These are phyloP conservation scores for Candida palmyrensis DNA, from an alignment of 805 yeast genomes.

Conservation along the genomic window DNA sequence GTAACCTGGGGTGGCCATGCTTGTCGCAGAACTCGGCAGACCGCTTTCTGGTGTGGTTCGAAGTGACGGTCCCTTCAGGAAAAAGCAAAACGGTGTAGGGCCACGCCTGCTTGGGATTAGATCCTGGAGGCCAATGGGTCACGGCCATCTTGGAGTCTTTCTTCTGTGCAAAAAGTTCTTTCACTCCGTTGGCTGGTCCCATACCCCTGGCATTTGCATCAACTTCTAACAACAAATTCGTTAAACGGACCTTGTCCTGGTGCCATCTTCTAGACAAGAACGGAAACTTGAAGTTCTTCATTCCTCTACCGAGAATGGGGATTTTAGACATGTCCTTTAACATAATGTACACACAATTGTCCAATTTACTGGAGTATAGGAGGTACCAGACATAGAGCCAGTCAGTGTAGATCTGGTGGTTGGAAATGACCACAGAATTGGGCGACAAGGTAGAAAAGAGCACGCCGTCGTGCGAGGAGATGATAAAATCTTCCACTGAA, in stretches of 20 bases:
- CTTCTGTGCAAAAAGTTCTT: constrained; percentile 17
- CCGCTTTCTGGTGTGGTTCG: constrained; percentile 55
- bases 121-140: constrained; percentile 29
- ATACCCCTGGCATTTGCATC: constrained; percentile 57
- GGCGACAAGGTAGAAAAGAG: constrained; percentile 31
- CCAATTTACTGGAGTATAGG: constrained; percentile 60
- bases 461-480: constrained; percentile 17
- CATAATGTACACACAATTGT: constrained; percentile 65
- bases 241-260: constrained; percentile 58
- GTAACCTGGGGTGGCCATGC: constrained; percentile 42
- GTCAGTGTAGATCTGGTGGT: constrained; percentile 91
- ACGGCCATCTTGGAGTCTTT: constrained; percentile 3
- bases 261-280: constrained; percentile 85
- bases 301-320: constrained; percentile 83
- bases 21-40: constrained; percentile 56
- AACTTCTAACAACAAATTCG: constrained; percentile 49
- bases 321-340: constrained; percentile 71
- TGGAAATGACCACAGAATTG: constrained; percentile 67
- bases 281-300: constrained; percentile 71
- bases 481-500: constrained; percentile 21
- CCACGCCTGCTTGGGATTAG: constrained; percentile 18
- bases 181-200: constrained; percentile 46
- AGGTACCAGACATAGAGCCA: constrained; percentile 93
- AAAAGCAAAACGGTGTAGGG: constrained; percentile 67
- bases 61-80: constrained; percentile 93